These are phyloP conservation scores for Grammothele lineata DNA, from an alignment of 768 basidiomycete species.

Conservation along the genomic window DNA sequence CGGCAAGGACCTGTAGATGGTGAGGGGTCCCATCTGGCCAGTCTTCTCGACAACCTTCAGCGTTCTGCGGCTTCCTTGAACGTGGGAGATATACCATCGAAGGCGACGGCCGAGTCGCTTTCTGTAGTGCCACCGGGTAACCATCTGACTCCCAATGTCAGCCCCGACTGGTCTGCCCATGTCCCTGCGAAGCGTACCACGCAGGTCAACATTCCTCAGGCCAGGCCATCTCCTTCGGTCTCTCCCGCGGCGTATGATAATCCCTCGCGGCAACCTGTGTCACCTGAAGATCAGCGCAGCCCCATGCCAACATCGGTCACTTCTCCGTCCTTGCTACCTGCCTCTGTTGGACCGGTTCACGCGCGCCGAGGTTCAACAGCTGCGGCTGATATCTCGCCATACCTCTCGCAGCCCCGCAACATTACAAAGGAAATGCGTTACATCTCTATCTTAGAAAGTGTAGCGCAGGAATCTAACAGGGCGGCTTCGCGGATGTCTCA, in stretches of 20 bases:
- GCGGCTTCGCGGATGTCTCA: slow-evolving; percentile 30
- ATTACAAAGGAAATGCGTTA: slow-evolving; percentile 63
- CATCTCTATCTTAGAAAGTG: slow-evolving; percentile 64
- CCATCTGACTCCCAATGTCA: neutral
- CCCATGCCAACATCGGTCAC: no score
- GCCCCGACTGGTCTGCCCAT: slow-evolving; percentile 12
- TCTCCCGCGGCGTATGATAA: neutral
- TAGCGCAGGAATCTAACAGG: slow-evolving; percentile 69
- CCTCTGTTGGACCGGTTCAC: neutral
- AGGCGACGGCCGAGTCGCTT: slow-evolving; percentile 1
- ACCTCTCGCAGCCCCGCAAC: slow-evolving; percentile 52
- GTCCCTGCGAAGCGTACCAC: slow-evolving; percentile 2
- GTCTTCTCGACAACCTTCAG: slow-evolving; percentile 37
- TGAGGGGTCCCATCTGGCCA: slow-evolving; percentile 70
- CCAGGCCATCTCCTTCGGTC: slow-evolving; percentile 4
- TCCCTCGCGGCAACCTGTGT: neutral
- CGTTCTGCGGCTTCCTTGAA: slow-evolving; percentile 6
- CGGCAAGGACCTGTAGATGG: slow-evolving; percentile 27
- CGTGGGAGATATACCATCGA: neutral
- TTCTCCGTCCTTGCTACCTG: neutral
- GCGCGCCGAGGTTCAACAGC: slow-evolving; percentile 40
- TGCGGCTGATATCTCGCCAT: slow-evolving; percentile 67
- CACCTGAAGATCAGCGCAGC: no score
- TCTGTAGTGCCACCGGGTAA: neutral
- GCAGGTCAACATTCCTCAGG: neutral